Base-by-base conservation (phyloP, 495 filamentous ascomycete genomes). In the Podospora pseudocomata region DNA sequence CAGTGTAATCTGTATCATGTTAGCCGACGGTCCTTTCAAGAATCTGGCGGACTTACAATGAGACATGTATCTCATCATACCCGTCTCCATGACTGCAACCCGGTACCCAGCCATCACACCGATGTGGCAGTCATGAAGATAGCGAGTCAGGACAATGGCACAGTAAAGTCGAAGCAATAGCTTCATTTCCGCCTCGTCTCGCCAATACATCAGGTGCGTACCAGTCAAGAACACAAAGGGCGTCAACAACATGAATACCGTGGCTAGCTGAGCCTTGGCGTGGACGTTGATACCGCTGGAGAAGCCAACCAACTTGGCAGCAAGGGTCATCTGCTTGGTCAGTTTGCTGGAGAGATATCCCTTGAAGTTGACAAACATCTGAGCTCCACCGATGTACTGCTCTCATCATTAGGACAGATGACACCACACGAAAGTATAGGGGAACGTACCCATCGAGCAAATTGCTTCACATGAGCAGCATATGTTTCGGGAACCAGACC, bases 401-500 rank as follows among this genome's bases (percentile, higher is more conserved):
- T 18, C 20, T 55, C 5, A 34, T 15, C 16, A 34, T 15, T 66
- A 23, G 7, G 39, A 11, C 39, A 16, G 7, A 13, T 13, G 6
- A 58, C 5, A 23, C 3, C 13, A 58, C 3, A 7, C 55, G 19
- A 20, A 20, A n/a, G 23, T 4, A 20, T 19, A 58, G 23, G 19
- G 4, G 54, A 32, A 26, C 55, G 18, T 49, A 67, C 80, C 82
- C 83, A 86, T 62, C 83, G 78, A 15, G 80, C 83, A 39, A 83
- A 77, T 73, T 86, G 84, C 73, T 85, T 86, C 53, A 86, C 70
- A 65, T 85, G 83, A 54, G 78, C 77, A 59, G 73, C 75, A 64
- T 76, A 83, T 32, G 81, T 76, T 15, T 83, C 85, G 0, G 85
- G 85, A 2, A 85, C 81, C 5, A 77, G 80, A 53, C 85, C 85